These are phyloP conservation scores for Rhizopogon vesiculosus DNA, from an alignment of 768 basidiomycete species.

Conservation along the genomic window DNA sequence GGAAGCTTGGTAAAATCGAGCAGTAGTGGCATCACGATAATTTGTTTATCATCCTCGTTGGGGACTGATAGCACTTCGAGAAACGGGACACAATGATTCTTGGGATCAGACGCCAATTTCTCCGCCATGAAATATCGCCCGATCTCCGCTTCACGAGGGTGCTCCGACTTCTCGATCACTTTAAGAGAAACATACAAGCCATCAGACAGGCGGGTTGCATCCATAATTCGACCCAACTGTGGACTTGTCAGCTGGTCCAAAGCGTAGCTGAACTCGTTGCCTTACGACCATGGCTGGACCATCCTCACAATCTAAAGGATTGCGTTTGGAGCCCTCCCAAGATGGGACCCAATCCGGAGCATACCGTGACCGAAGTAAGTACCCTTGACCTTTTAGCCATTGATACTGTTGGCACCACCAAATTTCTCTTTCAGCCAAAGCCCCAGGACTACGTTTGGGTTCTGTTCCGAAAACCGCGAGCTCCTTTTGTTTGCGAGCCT, in stretches of 20 bases:
- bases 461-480: neutral
- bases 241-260: too few relatives aligned
- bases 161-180: neutral
- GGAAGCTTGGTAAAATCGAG: neutral
- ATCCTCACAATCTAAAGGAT: neutral
- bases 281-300: neutral
- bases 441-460: neutral
- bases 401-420: constrained; percentile 17
- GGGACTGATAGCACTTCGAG: constrained; percentile 12
- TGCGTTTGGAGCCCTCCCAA: constrained; percentile 14
- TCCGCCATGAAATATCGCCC: constrained; percentile 15
- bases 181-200: constrained; percentile 25
- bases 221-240: constrained; percentile 5
- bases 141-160: constrained; percentile 21
- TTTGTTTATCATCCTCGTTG: constrained; percentile 1
- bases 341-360: constrained; percentile 30
- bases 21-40: constrained; percentile 28
- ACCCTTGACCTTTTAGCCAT: constrained; percentile 27
- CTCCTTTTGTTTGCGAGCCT: neutral
- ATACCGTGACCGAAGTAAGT: constrained; percentile 27
- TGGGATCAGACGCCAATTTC: neutral
- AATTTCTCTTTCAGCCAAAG: neutral
- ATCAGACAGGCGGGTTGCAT: constrained; percentile 28
- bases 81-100: constrained; percentile 25
- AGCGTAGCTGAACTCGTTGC: too few relatives aligned